phyloP scores from a whole-genome alignment of 306 rosid genomes.

The Vicia villosa region DNA sequence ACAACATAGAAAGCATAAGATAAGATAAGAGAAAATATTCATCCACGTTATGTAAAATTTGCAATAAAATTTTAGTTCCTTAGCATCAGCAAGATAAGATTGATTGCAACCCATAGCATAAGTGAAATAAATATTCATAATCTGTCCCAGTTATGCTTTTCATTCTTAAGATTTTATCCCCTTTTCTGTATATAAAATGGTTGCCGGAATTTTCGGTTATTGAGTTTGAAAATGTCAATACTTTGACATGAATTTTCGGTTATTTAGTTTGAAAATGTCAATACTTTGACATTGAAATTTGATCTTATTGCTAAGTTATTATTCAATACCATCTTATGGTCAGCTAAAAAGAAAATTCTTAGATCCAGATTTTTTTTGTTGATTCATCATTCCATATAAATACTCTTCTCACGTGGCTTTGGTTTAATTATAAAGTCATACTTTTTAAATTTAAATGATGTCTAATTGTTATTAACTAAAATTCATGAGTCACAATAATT shows the following conservation, averaged over 20 bases:
- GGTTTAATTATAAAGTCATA: too few relatives aligned
- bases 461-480: too few relatives aligned
- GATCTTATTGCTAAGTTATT: background rate
- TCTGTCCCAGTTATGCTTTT: background rate
- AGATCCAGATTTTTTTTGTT: background rate
- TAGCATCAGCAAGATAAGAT: conserved; percentile 33
- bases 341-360: background rate
- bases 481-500: too few relatives aligned
- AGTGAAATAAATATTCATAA: background rate
- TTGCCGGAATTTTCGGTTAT: background rate
- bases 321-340: background rate
- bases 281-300: conserved; percentile 13
- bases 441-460: too few relatives aligned
- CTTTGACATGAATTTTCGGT: background rate
- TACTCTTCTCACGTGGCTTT: background rate
- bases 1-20: background rate
- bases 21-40: conserved; percentile 10
- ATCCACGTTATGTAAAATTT: conserved; percentile 13
- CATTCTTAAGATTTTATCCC: background rate
- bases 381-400: background rate
- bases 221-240: conserved; percentile 30
- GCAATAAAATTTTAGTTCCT: conserved; percentile 10
- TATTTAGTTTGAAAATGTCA: conserved; percentile 10
- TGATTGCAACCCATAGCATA: conserved; percentile 32
- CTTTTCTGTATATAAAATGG: background rate